Evolutionary conservation across 441 rosid genomes (phyloP), one percentile per base, ranked within the genome.

Genomic region (Gossypium laxum): DNA sequence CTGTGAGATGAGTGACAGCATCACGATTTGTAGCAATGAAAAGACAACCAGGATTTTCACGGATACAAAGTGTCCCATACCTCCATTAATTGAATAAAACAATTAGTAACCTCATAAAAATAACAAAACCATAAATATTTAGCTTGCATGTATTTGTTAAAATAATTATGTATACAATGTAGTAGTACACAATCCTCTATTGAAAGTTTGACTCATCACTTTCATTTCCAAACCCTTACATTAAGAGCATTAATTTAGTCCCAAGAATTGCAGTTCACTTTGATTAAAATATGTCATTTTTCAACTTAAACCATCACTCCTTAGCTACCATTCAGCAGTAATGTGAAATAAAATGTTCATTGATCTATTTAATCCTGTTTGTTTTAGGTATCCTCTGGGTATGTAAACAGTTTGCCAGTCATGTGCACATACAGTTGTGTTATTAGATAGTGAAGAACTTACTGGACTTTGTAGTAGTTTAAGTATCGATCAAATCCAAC

Each of bases 401-500:
- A 28, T 14, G 60, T 30, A 15, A 68, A 14, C 30, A 28, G n/a
- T 69, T 30, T 34, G 51, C 43, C 2, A 52, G 72, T 32, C 52
- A 21, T 12, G 1, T 38, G n/a, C 50, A 7, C 67, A 57, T 17
- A 6, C 28, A 57, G 5, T 3, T 43, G 6, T 8, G 15, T 34
- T 38, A 18, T 6, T 41, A 60, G 22, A 24, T 47, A 59, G 57
- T 24, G 73, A 11, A 47, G 48, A 71, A 77, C 86, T 74, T 83
- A 89, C 91, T 89, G 93, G 57, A 89, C 75, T 81, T 89, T 89
- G 83, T 84, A 87, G 86, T 89, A 89, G 79, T 87, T 89, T 79
- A 89, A 87, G 75, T 81, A 84, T 38, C 93, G 88, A 77, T 87
- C 90, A 67, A 89, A 89, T 75, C 93, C 91, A 83, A 89, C 91